Percentiles rank a stretch among this genome's conserved stretches.
These are phyloP conservation scores for Groenewaldozyma sp. DNA, from an alignment of 1,139 yeast genomes.

Conservation along the genomic window DNA sequence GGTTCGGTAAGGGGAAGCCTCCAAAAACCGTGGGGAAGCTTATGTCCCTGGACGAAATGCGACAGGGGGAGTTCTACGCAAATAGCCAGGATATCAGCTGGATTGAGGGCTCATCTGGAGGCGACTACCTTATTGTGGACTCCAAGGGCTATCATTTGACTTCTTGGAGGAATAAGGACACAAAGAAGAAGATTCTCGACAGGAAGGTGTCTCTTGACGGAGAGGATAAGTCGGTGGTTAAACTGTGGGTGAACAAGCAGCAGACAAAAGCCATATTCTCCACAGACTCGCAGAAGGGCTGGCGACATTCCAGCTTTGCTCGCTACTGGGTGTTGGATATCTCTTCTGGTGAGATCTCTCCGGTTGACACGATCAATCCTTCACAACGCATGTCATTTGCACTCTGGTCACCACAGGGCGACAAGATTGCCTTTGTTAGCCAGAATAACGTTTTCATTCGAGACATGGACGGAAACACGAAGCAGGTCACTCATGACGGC, in stretches of 20 bases:
- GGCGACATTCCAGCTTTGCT: conserved; percentile 70
- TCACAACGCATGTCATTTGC: conserved; percentile 40
- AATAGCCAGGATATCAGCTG: conserved; percentile 17
- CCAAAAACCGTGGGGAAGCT: conserved; percentile 2
- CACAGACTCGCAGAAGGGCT: conserved; percentile 46
- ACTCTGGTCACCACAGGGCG: conserved; percentile 67
- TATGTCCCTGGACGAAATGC: conserved; percentile 20
- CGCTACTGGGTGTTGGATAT: conserved; percentile 56
- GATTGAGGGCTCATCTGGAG: conserved; percentile 20
- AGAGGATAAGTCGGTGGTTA: conserved; percentile 13
- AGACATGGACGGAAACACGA: conserved; percentile 26
- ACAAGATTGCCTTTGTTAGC: conserved; percentile 55
- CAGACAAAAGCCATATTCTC: conserved; percentile 41
- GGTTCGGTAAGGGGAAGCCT: background rate
- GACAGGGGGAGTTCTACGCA: conserved; percentile 22
- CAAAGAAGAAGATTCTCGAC: conserved; percentile 12
- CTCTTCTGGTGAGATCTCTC: conserved; percentile 31
- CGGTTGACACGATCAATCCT: conserved; percentile 31
- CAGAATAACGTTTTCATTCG: conserved; percentile 55
- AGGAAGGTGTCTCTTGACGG: conserved; percentile 15
- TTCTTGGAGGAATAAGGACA: conserved; percentile 21
- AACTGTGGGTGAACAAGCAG: conserved; percentile 28
- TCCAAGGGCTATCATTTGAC: conserved; percentile 13
- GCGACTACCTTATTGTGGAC: conserved; percentile 22
- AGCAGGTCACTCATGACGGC: conserved; percentile 60